phyloP scores from a whole-genome alignment of 176 grass and related monocot species.

The Saccharum spontaneum region DNA sequence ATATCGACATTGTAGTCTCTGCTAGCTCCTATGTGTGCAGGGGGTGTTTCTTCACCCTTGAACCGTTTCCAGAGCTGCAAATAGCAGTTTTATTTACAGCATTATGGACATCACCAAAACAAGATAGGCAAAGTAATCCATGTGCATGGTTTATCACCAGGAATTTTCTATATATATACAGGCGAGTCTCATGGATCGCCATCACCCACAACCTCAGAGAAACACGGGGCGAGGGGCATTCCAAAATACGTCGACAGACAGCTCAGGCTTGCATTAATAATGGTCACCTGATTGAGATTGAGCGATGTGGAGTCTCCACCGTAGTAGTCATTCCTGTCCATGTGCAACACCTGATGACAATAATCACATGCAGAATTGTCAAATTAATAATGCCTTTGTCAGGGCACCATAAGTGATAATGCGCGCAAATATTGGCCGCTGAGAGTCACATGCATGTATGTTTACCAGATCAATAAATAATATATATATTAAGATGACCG shows the following conservation, averaged over 20 bases:
- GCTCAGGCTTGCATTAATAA: no score
- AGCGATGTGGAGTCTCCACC: constrained; percentile 86
- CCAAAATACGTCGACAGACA: no score
- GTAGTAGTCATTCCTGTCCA: constrained; percentile 95
- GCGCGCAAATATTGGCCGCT: background rate
- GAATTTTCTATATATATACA: no score
- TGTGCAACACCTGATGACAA: constrained; percentile 71
- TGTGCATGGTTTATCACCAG: background rate
- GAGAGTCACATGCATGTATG: background rate
- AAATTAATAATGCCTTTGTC: background rate
- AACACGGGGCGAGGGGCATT: background rate
- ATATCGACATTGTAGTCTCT: constrained; percentile 98
- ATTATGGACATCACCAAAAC: background rate
- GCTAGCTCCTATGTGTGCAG: constrained; percentile 58
- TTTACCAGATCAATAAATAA: background rate
- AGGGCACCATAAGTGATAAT: background rate
- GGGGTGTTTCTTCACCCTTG: constrained; percentile 58
- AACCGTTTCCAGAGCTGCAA: constrained; percentile 91
- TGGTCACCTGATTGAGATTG: constrained; percentile 66
- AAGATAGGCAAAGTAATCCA: background rate
- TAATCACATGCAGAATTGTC: background rate
- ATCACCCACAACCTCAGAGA: background rate
- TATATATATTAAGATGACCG: no score
- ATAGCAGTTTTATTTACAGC: background rate
- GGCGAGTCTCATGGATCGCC: background rate